Conservation (phyloP, 306 rosid species). For the Elaeagnus macrophylla region DNA sequence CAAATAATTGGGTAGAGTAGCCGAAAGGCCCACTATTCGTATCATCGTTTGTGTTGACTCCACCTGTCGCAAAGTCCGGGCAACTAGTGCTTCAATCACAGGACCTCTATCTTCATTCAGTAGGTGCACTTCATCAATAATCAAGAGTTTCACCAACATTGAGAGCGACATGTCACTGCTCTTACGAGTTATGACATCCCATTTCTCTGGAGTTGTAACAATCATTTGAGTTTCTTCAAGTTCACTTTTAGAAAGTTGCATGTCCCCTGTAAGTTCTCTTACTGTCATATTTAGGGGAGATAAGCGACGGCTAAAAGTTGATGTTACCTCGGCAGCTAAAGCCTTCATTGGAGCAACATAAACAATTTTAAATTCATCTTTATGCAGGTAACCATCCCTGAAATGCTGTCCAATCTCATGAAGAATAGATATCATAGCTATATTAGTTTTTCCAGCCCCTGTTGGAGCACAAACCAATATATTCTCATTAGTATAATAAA, state of each 20-base stretch:
- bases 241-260: constrained; percentile 89
- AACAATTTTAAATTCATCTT: constrained; percentile 85
- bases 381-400: constrained; percentile 89
- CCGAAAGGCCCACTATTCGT: constrained; percentile 97
- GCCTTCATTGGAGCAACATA: constrained; percentile 99
- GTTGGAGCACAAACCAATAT: constrained; percentile 99
- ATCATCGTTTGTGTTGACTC: constrained; percentile 93
- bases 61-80: constrained; percentile 95
- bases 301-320: constrained; percentile 87
- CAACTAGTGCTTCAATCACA: constrained; percentile 94
- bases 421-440: constrained; percentile 91
- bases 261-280: constrained; percentile 94
- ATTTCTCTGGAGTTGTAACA: constrained; percentile 98
- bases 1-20: constrained; percentile 88
- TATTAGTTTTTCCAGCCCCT: constrained; percentile 97
- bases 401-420: constrained; percentile 98
- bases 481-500: constrained; percentile 82
- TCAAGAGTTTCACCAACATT: constrained; percentile 88
- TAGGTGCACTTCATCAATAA: constrained; percentile 95
- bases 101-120: constrained; percentile 98
- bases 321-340: constrained; percentile 92
- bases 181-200: constrained; percentile 99
- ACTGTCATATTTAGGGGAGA: constrained; percentile 89
- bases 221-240: constrained; percentile 99
- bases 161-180: constrained; percentile 98